phyloP scores from a whole-genome alignment of 2,329 filamentous ascomycete species.

The Hypomyces rosellus region DNA sequence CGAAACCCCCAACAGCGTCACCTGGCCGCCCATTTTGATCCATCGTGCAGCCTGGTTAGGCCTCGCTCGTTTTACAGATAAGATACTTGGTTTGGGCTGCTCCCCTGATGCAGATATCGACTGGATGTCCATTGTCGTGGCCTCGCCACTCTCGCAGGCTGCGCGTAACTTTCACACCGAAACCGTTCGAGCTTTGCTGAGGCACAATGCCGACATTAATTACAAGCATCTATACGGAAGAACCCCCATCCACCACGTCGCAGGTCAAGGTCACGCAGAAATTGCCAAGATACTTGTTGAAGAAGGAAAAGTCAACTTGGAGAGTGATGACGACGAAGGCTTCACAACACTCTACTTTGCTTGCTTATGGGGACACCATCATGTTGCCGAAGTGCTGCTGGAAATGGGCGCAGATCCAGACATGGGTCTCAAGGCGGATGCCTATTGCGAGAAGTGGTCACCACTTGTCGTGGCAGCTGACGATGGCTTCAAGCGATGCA shows the following conservation, averaged over 20 bases:
- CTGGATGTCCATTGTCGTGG: constrained; percentile 2
- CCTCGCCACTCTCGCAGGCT: constrained; percentile 8
- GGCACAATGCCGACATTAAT: constrained; percentile 5
- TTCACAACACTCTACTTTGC: constrained; percentile 10
- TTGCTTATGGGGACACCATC: constrained; percentile 9
- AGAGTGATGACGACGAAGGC: constrained; percentile 4
- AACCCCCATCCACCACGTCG: constrained; percentile 8
- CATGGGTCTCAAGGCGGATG: constrained; percentile 10
- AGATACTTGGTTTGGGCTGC: constrained; percentile 8
- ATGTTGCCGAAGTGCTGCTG: constrained; percentile 4
- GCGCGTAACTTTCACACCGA: constrained; percentile 9
- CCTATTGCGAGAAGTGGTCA: constrained; percentile 4
- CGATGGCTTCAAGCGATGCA: constrained; percentile 11
- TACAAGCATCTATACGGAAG: background rate
- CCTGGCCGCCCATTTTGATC: constrained; percentile 7
- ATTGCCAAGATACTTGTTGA: constrained; percentile 10
- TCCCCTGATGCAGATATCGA: background rate
- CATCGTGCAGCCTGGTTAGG: constrained; percentile 10
- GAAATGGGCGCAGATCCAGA: constrained; percentile 9
- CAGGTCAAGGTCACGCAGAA: constrained; percentile 6
- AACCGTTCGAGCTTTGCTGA: constrained; percentile 6
- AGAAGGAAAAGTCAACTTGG: constrained; percentile 9
- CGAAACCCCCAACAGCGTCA: background rate
- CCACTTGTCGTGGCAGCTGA: constrained; percentile 9
- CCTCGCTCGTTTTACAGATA: constrained; percentile 9